Conservation (phyloP, 306 rosid genomes). For the Crotalaria pallida region DNA sequence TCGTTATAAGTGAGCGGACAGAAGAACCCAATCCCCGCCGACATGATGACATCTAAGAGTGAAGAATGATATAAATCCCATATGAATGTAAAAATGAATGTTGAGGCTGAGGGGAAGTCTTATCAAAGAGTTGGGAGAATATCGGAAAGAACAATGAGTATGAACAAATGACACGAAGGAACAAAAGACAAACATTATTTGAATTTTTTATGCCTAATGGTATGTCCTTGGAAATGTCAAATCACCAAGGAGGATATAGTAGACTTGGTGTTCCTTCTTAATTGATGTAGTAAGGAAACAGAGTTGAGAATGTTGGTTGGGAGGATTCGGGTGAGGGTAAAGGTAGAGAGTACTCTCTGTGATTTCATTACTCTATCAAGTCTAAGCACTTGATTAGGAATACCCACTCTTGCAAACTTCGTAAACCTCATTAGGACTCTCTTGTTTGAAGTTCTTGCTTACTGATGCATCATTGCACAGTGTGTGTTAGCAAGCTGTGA, state of each 20-base stretch:
- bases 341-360: neutral
- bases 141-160: neutral
- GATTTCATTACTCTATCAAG: neutral
- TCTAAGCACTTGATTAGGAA: neutral
- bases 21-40: neutral
- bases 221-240: neutral
- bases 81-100: neutral
- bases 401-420: neutral
- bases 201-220: neutral
- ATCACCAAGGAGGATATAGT: neutral
- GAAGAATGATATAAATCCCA: conserved; percentile 9
- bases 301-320: neutral
- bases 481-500: too few species aligned
- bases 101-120: neutral
- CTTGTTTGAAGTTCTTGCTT: too few species aligned
- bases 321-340: neutral
- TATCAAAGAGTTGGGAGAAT: neutral
- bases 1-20: neutral
- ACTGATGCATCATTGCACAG: too few species aligned
- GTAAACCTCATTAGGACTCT: neutral
- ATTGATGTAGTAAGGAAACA: neutral
- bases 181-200: neutral
- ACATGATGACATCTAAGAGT: neutral
- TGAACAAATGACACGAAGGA: neutral
- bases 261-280: neutral